These are phyloP conservation scores for Arthroderma sp. DNA, from an alignment of 2,329 filamentous ascomycete genomes.

Conservation along the genomic window DNA sequence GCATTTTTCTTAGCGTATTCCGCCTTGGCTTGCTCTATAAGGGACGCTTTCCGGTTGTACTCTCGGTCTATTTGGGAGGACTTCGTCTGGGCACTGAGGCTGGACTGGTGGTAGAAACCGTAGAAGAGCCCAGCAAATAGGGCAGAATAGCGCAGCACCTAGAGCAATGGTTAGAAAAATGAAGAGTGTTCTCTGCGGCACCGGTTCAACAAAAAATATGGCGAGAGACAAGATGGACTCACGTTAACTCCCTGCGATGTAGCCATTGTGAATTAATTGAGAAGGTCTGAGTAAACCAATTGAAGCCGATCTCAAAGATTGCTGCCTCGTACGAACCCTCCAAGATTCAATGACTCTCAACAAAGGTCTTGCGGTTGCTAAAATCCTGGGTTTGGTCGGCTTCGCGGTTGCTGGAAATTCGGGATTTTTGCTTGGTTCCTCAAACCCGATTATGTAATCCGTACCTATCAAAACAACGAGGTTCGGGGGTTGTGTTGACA, in stretches of 20 bases:
- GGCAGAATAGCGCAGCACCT: slow-evolving; percentile 97
- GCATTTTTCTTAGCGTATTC: slow-evolving; percentile 74
- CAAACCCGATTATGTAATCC: neutral
- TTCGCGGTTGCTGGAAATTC: slow-evolving; percentile 4
- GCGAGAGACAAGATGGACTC: slow-evolving; percentile 14
- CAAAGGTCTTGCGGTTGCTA: neutral
- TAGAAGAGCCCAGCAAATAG: slow-evolving; percentile 87
- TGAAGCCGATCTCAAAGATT: neutral
- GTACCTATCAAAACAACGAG: neutral
- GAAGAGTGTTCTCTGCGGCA: neutral
- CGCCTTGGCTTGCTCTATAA: slow-evolving; percentile 87
- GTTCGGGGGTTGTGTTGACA: neutral
- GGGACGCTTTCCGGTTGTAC: slow-evolving; percentile 77
- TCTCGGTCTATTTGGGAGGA: slow-evolving; percentile 60
- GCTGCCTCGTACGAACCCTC: slow-evolving; percentile 1
- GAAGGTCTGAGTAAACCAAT: slow-evolving; percentile 11
- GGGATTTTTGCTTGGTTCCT: slow-evolving; percentile 6
- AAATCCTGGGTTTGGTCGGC: slow-evolving; percentile 2
- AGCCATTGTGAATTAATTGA: slow-evolving; percentile 42
- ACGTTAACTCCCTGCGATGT: slow-evolving; percentile 56
- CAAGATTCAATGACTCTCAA: neutral
- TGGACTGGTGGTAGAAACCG: slow-evolving; percentile 84
- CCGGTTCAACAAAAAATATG: neutral
- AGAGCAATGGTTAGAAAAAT: slow-evolving; percentile 7
- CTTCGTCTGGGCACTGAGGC: slow-evolving; percentile 60